Percentiles rank a stretch among this genome's conserved stretches.
phyloP scores from a whole-genome alignment of 2,329 filamentous ascomycete genomes.

The Cladophialophora chaetospira region DNA sequence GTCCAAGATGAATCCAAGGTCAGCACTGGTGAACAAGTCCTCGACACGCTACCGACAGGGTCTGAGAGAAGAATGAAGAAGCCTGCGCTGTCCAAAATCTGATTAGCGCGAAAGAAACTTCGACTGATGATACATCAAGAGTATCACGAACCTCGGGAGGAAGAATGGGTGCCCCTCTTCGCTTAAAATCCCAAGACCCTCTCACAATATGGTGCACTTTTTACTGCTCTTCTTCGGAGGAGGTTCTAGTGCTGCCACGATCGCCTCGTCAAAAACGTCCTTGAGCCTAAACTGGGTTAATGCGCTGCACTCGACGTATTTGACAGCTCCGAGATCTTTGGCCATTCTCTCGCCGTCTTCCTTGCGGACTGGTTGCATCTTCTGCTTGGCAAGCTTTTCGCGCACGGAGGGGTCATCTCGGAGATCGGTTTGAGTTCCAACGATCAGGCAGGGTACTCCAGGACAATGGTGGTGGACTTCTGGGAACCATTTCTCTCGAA shows the following conservation, averaged over 20 bases:
- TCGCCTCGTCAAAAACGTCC: conserved; percentile 96
- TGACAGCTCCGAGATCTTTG: conserved; percentile 94
- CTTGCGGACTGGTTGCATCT: conserved; percentile 89
- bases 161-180: background rate
- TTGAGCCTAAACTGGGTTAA: conserved; percentile 98
- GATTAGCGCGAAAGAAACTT: conserved; percentile 13
- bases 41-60: background rate
- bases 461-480: conserved; percentile 99
- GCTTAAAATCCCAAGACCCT: conserved; percentile 9
- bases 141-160: conserved; percentile 27
- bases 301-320: conserved; percentile 98
- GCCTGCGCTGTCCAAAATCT: conserved; percentile 10
- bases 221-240: conserved; percentile 74
- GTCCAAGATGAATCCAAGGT: conserved; percentile 10
- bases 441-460: conserved; percentile 94
- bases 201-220: conserved; percentile 71
- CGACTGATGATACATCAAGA: conserved; percentile 8
- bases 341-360: conserved; percentile 96
- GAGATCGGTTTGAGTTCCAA: conserved; percentile 96
- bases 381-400: conserved; percentile 92
- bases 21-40: background rate
- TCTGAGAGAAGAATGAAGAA: conserved; percentile 5
- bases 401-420: conserved; percentile 82
- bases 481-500: conserved; percentile 97
- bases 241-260: conserved; percentile 91